Percentiles rank a stretch among this genome's conserved stretches.
phyloP scores from a whole-genome alignment of 306 rosid genomes.

The Aeschynomene evenia region DNA sequence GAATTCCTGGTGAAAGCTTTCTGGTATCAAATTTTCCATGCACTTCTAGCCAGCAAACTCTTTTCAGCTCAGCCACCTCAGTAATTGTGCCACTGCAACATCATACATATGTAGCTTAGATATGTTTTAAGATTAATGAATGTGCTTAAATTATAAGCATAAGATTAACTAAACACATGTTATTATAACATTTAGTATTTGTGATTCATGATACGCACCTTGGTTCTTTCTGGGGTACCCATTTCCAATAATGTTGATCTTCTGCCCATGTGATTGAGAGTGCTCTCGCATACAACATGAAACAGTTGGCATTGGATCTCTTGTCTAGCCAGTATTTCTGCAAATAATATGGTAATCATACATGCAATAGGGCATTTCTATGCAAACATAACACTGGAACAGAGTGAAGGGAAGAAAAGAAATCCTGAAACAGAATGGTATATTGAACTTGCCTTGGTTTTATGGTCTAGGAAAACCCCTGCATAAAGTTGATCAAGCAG shows the following conservation, averaged over 20 bases:
- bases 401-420: neutral
- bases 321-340: conserved; percentile 45
- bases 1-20: conserved; percentile 55
- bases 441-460: conserved; percentile 36
- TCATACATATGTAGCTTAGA: neutral
- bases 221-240: conserved; percentile 45
- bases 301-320: conserved; percentile 48
- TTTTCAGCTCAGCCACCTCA: conserved; percentile 57
- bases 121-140: neutral
- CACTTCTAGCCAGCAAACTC: conserved; percentile 76
- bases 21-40: conserved; percentile 56
- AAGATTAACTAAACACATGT: neutral
- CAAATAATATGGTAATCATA: conserved; percentile 1
- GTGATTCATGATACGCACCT: conserved; percentile 36
- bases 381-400: neutral
- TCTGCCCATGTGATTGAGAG: conserved; percentile 64
- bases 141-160: neutral
- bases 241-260: conserved; percentile 49
- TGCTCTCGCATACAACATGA: conserved; percentile 67
- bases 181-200: neutral
- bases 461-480: conserved; percentile 36
- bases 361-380: neutral
- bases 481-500: conserved; percentile 27
- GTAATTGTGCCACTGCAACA: conserved; percentile 46
- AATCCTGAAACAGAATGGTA: neutral